Percentiles rank a stretch among this genome's conserved stretches.
phyloP scores from a whole-genome alignment of 441 rosid species.

The Adansonia rubrostipa region DNA sequence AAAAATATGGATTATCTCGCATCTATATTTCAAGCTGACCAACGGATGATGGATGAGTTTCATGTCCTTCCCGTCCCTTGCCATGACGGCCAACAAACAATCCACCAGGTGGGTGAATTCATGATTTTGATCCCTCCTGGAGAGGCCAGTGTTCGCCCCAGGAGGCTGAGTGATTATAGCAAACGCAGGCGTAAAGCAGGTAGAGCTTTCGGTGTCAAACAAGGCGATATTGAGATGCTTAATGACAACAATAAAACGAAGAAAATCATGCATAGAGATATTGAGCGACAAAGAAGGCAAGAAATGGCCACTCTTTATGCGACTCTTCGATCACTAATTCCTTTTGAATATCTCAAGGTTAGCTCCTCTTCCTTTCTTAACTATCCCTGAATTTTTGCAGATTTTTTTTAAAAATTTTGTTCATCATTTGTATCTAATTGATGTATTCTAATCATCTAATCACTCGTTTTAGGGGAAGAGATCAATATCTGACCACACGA shows the following conservation, averaged over 20 bases:
- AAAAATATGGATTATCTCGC: constrained; percentile 30
- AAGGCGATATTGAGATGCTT: constrained; percentile 13
- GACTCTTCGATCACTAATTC: constrained; percentile 52
- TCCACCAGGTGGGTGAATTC: neutral
- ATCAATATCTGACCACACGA: constrained; percentile 61
- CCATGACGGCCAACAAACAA: neutral
- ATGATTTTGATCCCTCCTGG: neutral
- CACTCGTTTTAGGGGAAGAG: constrained; percentile 56
- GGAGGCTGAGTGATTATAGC: neutral
- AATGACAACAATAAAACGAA: constrained; percentile 37
- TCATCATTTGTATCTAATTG: too few species aligned
- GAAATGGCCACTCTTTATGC: constrained; percentile 59
- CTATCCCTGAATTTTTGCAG: neutral
- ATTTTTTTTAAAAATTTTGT: too few species aligned
- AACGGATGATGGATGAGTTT: constrained; percentile 10
- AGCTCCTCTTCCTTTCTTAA: neutral
- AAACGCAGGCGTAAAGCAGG: neutral
- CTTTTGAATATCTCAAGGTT: constrained; percentile 62
- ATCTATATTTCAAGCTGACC: constrained; percentile 22
- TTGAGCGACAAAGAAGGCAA: constrained; percentile 62
- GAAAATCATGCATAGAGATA: constrained; percentile 51
- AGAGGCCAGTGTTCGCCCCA: neutral
- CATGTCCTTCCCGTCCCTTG: constrained; percentile 21
- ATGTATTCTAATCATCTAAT: neutral
- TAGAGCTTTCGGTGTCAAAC: neutral